Evolutionary conservation across 192 early-diverging fungal species (phyloP).

Genomic region (Podila horticola): DNA sequence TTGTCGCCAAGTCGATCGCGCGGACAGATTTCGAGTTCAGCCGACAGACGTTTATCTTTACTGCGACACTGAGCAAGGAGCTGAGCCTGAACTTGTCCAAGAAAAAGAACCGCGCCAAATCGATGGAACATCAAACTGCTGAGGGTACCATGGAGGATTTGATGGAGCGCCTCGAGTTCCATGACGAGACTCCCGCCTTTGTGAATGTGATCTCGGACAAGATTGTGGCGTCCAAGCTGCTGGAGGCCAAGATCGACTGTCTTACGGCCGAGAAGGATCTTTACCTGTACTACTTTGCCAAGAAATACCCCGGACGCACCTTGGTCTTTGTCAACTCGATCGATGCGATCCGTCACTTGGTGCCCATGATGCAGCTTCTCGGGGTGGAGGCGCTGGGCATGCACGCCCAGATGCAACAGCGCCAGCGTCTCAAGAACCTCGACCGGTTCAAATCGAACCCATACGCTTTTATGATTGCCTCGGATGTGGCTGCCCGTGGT

Average conservation of each 20-base stretch:
- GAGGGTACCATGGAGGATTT: slow-evolving; percentile 71
- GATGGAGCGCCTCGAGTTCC: slow-evolving; percentile 78
- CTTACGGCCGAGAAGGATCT: slow-evolving; percentile 84
- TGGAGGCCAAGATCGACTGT: slow-evolving; percentile 91
- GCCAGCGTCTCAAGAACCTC: slow-evolving; percentile 92
- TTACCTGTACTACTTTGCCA: slow-evolving; percentile 89
- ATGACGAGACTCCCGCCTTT: slow-evolving; percentile 75
- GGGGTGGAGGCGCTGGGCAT: slow-evolving; percentile 80
- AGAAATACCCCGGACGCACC: slow-evolving; percentile 87
- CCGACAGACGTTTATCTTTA: slow-evolving; percentile 93
- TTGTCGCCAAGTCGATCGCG: slow-evolving; percentile 18
- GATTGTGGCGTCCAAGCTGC: slow-evolving; percentile 74
- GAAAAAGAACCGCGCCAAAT: slow-evolving; percentile 53
- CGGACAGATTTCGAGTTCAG: slow-evolving; percentile 18
- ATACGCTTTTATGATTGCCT: slow-evolving; percentile 88
- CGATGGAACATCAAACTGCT: slow-evolving; percentile 7
- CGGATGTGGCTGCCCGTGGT: slow-evolving; percentile 96
- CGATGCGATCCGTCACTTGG: slow-evolving; percentile 88
- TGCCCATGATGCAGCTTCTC: slow-evolving; percentile 84
- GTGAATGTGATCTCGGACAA: slow-evolving; percentile 78
- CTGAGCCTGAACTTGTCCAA: slow-evolving; percentile 58
- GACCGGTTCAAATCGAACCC: slow-evolving; percentile 83
- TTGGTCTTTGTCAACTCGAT: slow-evolving; percentile 98
- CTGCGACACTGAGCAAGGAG: slow-evolving; percentile 82
- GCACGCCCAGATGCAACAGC: slow-evolving; percentile 97